Evolutionary conservation across 2,329 filamentous ascomycete genomes (phyloP).

Genomic region (Balansia obtecta): DNA sequence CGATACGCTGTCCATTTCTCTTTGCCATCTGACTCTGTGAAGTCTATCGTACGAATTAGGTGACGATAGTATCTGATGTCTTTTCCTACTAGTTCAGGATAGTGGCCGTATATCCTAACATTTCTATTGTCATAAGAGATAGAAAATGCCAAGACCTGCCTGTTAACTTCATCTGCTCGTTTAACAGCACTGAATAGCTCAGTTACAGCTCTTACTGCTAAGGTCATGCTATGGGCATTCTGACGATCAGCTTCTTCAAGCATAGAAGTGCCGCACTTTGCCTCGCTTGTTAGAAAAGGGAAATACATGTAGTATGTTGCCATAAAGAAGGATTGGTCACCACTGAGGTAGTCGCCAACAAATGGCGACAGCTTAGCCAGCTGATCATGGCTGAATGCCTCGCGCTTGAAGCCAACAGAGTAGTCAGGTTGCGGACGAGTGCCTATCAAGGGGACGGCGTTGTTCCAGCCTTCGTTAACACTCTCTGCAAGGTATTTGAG

Average conservation of each 20-base stretch:
- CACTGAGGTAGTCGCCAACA: slow-evolving; percentile 18
- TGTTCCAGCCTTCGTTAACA: slow-evolving; percentile 30
- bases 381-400: slow-evolving; percentile 30
- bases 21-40: slow-evolving; percentile 12
- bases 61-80: slow-evolving; percentile 25
- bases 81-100: slow-evolving; percentile 23
- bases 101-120: slow-evolving; percentile 28
- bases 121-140: slow-evolving; percentile 19
- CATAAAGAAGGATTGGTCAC: slow-evolving; percentile 29
- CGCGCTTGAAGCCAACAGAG: slow-evolving; percentile 26
- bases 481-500: slow-evolving; percentile 25
- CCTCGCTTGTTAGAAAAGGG: slow-evolving; percentile 35
- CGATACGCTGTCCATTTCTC: background rate
- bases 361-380: slow-evolving; percentile 27
- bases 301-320: slow-evolving; percentile 35
- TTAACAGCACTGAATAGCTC: slow-evolving; percentile 25
- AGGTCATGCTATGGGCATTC: slow-evolving; percentile 28
- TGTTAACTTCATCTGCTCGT: slow-evolving; percentile 24
- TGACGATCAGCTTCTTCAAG: slow-evolving; percentile 26
- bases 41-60: slow-evolving; percentile 20
- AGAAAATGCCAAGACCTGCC: slow-evolving; percentile 31
- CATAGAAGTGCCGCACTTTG: slow-evolving; percentile 27
- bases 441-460: slow-evolving; percentile 22
- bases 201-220: slow-evolving; percentile 25
- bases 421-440: slow-evolving; percentile 31